phyloP scores from a whole-genome alignment of 2,329 filamentous ascomycete species.

The Emergomyces pasteurianus region DNA sequence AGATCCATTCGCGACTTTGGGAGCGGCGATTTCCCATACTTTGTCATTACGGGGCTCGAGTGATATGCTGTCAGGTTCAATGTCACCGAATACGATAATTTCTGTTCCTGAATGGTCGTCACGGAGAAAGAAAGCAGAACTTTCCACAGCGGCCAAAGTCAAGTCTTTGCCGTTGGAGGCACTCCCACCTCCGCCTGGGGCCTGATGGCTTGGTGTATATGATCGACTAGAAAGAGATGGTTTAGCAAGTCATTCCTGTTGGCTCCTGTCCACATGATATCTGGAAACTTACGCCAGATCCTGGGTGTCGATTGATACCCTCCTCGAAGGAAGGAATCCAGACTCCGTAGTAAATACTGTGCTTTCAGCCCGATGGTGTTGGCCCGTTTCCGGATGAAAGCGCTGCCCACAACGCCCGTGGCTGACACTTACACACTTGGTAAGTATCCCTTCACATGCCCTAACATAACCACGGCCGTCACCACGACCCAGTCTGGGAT shows the following conservation, averaged over 20 bases:
- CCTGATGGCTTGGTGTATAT: neutral
- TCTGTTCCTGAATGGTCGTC: conserved; percentile 59
- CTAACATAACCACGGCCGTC: conserved; percentile 75
- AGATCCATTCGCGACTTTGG: conserved; percentile 61
- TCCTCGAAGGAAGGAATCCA: conserved; percentile 33
- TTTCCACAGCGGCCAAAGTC: conserved; percentile 43
- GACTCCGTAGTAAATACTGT: conserved; percentile 34
- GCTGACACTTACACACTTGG: conserved; percentile 75
- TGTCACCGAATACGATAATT: conserved; percentile 87
- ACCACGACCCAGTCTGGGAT: conserved; percentile 68
- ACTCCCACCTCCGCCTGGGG: neutral
- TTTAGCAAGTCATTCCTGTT: neutral
- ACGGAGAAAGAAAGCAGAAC: conserved; percentile 86
- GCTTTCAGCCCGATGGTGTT: conserved; percentile 48
- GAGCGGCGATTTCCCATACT: conserved; percentile 81
- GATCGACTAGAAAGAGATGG: neutral
- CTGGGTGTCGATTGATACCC: conserved; percentile 21
- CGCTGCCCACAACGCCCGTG: conserved; percentile 80
- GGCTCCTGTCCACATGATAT: neutral
- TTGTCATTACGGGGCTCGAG: conserved; percentile 65
- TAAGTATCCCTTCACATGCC: conserved; percentile 76
- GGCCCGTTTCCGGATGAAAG: conserved; percentile 36
- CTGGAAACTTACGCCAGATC: conserved; percentile 20
- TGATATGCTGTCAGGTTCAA: conserved; percentile 82
- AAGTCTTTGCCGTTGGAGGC: conserved; percentile 3